These are phyloP conservation scores for Penicillium digitatum DNA, from an alignment of 2,329 filamentous ascomycete species.

Conservation along the genomic window DNA sequence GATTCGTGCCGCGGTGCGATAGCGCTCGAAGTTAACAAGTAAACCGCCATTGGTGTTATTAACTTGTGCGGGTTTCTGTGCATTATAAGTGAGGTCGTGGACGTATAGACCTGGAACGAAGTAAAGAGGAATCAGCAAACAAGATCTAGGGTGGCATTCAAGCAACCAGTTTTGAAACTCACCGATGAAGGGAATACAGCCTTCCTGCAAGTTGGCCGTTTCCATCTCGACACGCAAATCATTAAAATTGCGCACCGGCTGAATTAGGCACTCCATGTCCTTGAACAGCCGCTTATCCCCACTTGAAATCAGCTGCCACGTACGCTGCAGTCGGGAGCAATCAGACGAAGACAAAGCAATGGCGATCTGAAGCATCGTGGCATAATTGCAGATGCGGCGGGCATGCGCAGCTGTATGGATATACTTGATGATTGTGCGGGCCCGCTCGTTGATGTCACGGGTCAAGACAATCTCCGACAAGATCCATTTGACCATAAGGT, in stretches of 20 bases:
- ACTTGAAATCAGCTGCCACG: conserved; percentile 56
- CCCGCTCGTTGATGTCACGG: conserved; percentile 54
- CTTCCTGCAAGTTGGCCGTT: conserved; percentile 53
- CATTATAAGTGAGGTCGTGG: conserved; percentile 64
- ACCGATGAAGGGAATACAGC: conserved; percentile 65
- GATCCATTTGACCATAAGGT: conserved; percentile 64
- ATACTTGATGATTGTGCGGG: conserved; percentile 58
- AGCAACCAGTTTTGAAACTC: conserved; percentile 20
- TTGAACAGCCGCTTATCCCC: conserved; percentile 54
- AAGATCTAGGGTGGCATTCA: not conserved
- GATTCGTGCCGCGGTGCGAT: conserved; percentile 61
- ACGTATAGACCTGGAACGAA: conserved; percentile 54
- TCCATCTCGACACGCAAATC: conserved; percentile 63
- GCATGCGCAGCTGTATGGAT: conserved; percentile 61
- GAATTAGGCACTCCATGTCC: conserved; percentile 58
- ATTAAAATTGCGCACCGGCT: conserved; percentile 61
- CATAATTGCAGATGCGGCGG: conserved; percentile 59
- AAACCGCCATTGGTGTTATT: conserved; percentile 48
- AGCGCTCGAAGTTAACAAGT: conserved; percentile 64
- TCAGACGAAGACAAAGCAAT: conserved; percentile 60
- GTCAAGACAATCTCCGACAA: conserved; percentile 61
- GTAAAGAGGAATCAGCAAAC: not conserved
- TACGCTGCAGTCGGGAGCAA: conserved; percentile 53
- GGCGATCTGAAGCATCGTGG: conserved; percentile 62
- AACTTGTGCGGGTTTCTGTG: conserved; percentile 60